Percentiles rank a stretch among this genome's conserved stretches.
Conservation (phyloP, 768 basidiomycete species). For the Daedalea quercina region DNA sequence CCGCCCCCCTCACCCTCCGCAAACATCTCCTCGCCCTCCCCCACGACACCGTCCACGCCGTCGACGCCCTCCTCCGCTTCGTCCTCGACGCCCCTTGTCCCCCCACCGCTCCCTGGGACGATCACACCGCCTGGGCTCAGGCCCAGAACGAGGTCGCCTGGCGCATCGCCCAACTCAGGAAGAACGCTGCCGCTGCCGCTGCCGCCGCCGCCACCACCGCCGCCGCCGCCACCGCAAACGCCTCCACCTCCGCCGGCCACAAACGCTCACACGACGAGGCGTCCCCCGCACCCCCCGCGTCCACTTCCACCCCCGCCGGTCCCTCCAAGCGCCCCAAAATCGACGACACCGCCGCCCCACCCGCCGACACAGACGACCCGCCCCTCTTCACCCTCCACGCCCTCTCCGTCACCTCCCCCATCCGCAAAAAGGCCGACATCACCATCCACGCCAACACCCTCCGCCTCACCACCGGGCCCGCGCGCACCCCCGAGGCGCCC, state of each 20-base stretch:
- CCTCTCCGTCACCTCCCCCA: slow-evolving; percentile 63
- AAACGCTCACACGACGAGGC: neutral
- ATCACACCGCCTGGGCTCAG: neutral
- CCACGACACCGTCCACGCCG: neutral
- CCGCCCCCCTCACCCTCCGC: neutral
- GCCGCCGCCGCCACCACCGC: neutral
- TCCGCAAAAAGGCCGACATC: slow-evolving; percentile 73
- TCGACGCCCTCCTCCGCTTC: slow-evolving; percentile 3
- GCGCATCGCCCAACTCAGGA: neutral
- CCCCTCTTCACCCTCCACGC: slow-evolving; percentile 55
- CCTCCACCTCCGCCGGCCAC: no score
- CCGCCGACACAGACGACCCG: slow-evolving; percentile 25
- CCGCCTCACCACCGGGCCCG: slow-evolving; percentile 37
- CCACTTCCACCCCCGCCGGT: neutral
- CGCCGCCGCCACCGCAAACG: neutral
- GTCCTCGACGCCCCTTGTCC: slow-evolving; percentile 1
- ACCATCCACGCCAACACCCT: slow-evolving; percentile 45
- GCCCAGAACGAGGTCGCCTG: neutral
- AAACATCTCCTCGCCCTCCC: slow-evolving; percentile 1
- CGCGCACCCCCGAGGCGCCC: slow-evolving; percentile 39
- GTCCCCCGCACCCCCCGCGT: neutral
- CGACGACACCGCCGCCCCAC: neutral
- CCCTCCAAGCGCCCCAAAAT: neutral
- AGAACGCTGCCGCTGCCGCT: neutral
- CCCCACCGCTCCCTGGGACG: neutral